Base-by-base conservation (phyloP, 176 grass and related monocot genomes). In the Tuctoria greenei region DNA sequence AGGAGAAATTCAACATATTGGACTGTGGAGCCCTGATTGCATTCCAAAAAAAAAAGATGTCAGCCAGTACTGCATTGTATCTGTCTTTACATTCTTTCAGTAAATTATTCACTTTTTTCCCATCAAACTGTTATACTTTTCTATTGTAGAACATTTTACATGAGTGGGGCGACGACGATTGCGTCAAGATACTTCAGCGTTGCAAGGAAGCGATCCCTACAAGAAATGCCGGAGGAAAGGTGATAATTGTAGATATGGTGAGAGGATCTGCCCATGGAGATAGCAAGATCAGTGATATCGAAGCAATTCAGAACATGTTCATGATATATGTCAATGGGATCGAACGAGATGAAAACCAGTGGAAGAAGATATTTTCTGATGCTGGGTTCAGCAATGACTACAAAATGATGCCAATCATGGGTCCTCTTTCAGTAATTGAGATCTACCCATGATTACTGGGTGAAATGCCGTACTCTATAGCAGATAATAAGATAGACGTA, bases 301-400 rank as follows among this genome's bases (percentile, higher is more conserved):
- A 81, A 67, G 61, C 49, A 25, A 4, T 78, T 0, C 85, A 78
- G 12, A 73, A 89, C 31, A 11, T 86, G 10, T 54, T 68, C 1
- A 75, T 86, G 72, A 69, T 89, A 70, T 0, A 2, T 4, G 2
- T 17, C 47, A 68, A 71, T 15, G 68, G 85, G 1, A 34, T 46
- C 0, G 82, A 86, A 55, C 78, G 90, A 16, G 49, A 11, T 20
- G 75, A 83, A n/a, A 8, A 23, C 0, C 75, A 88, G 50, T 92
- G 86, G 90, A 55, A 44, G 13, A 85, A 55, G 12, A 75, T n/a
- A n/a, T n/a, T n/a, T n/a, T n/a, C n/a, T n/a, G n/a, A n/a, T n/a
- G n/a, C n/a, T n/a, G n/a, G n/a, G n/a, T n/a, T n/a, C n/a, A n/a
- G n/a, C n/a, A n/a, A n/a, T n/a, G n/a, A n/a, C n/a, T n/a, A n/a